Base-by-base conservation (phyloP, 2,329 filamentous ascomycete genomes). In the Colletotrichum brevisporum region DNA sequence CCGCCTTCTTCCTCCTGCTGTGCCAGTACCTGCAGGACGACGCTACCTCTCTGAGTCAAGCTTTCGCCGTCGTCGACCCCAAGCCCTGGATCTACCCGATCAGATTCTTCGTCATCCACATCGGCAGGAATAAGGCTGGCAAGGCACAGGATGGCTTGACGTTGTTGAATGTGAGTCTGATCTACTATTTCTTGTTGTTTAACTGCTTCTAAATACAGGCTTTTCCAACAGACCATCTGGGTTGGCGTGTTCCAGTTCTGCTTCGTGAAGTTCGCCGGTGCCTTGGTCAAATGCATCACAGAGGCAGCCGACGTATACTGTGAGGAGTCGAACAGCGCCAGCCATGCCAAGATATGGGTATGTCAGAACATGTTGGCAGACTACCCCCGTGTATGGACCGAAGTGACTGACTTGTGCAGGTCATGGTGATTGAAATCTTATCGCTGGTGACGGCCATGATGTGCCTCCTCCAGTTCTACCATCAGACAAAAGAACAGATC, bases 361-460 rank as follows among this genome's bases (percentile, higher is more conserved):
- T 0, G 26, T 21, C 4, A 2, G 12, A 27, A 15, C 21, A 15
- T 31, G 27, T 31, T 9, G 10, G 9, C 6, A 48, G 45, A 18
- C 3, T 10, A 48, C 16, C 12, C 12, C 12, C 1, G 4, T 43
- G 41, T 3, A 6, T 45, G 0, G 5, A 58, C 21, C 6, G 3
- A 8, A 10, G 1, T 2, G 2, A 41, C 57, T 51, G 0, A 52
- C 2, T 8, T 0, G 6, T 4, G 10, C 21, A 66, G 55, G 41
- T 66, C 9, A 66, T 66, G 55, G 16, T 66, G 6, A 54, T 61
- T 15, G 63, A 66, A 3, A 66, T 66, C 0, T 2, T 50, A 13
- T 61, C 63, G 3, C 56, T 61, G 15, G 56, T 61, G 1, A 66
- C 50, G 4, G 63, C 63, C 0, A 66, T 66, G 63, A 36, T 66